Conservation (phyloP, 2,329 filamentous ascomycete species). For the Fusarium sp. region DNA sequence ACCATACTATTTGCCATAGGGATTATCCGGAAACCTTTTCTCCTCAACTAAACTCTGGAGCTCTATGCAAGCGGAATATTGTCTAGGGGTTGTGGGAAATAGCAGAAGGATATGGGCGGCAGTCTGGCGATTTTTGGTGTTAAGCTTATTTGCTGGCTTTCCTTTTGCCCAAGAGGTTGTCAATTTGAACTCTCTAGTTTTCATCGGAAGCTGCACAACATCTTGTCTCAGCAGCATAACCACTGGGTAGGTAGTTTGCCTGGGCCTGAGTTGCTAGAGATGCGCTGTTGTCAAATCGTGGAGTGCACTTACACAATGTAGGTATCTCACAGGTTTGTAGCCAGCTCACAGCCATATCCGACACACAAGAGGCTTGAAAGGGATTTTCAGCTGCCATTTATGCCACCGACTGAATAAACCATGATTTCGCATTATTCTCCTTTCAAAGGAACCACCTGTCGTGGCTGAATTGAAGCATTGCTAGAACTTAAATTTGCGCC, state of each 20-base stretch:
- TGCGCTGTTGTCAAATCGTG: neutral
- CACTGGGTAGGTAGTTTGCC: neutral
- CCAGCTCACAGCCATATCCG: neutral
- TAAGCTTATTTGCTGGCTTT: neutral
- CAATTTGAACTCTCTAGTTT: neutral
- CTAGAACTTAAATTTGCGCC: neutral
- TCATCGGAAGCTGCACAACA: neutral
- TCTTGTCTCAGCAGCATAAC: neutral
- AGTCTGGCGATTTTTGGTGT: neutral
- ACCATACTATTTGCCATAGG: neutral
- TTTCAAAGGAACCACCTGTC: neutral
- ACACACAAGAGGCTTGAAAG: neutral
- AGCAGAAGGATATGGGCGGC: neutral
- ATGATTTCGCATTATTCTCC: neutral
- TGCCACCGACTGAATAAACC: neutral
- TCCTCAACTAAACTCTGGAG: neutral
- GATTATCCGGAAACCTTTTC: neutral
- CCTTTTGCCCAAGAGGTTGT: neutral
- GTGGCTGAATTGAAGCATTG: neutral
- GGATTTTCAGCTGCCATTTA: neutral
- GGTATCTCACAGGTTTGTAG: neutral
- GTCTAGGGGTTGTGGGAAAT: too few species aligned
- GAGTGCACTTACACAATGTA: neutral
- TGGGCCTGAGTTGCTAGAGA: neutral
- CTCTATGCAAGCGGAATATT: neutral